Conservation (phyloP, 2,329 filamentous ascomycete species). For the Hypoxylon sp. region DNA sequence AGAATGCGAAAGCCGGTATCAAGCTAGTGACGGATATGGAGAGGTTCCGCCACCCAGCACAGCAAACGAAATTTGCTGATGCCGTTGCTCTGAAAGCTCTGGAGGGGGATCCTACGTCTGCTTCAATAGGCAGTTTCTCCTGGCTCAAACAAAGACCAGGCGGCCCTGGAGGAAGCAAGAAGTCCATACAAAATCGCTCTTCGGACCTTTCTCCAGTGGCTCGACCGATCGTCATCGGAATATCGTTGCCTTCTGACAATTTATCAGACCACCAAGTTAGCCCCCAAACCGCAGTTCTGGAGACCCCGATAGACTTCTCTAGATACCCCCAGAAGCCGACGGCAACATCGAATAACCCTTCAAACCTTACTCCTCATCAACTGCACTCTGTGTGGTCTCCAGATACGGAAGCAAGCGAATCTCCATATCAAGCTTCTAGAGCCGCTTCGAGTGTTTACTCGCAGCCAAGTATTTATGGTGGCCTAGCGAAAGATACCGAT, state of each 20-base stretch:
- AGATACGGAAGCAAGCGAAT: slow-evolving; percentile 63
- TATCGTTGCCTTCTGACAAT: slow-evolving; percentile 67
- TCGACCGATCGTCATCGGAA: slow-evolving; percentile 77
- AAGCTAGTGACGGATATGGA: slow-evolving; percentile 75
- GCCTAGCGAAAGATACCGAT: slow-evolving; percentile 41
- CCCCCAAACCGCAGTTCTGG: slow-evolving; percentile 58
- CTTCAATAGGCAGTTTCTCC: slow-evolving; percentile 65
- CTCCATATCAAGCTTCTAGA: slow-evolving; percentile 53
- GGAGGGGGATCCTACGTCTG: slow-evolving; percentile 62
- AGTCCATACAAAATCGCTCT: slow-evolving; percentile 38
- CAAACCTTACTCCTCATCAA: slow-evolving; percentile 47
- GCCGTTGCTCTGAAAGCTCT: slow-evolving; percentile 67
- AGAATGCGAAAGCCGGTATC: slow-evolving; percentile 70
- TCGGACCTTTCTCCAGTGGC: slow-evolving; percentile 71
- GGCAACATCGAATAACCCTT: slow-evolving; percentile 33
- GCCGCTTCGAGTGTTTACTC: slow-evolving; percentile 70
- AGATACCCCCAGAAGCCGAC: slow-evolving; percentile 36
- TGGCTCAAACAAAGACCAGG: slow-evolving; percentile 59
- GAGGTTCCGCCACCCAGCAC: slow-evolving; percentile 56
- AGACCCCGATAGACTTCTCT: slow-evolving; percentile 50
- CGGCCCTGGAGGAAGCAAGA: slow-evolving; percentile 39
- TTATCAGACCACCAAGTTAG: slow-evolving; percentile 57
- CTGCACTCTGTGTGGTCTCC: slow-evolving; percentile 67
- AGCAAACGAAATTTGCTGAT: slow-evolving; percentile 62
- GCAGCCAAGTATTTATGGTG: slow-evolving; percentile 54